Conservation (phyloP, 306 rosid genomes). For the Malus orientalis region DNA sequence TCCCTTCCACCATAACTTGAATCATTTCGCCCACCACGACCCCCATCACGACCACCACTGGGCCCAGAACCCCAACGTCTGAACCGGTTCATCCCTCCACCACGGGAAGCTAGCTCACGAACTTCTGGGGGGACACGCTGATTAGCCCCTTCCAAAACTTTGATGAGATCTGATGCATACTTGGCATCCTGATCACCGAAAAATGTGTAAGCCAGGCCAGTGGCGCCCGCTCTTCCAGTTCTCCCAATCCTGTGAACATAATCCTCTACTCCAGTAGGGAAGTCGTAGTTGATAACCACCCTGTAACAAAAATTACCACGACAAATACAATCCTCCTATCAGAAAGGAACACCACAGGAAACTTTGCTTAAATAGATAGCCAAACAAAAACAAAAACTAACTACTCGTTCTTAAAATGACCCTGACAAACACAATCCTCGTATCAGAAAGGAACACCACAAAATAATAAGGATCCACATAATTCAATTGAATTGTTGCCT, state of each 20-base stretch:
- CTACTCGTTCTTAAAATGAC: too few species aligned
- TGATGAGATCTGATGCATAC: constrained; percentile 85
- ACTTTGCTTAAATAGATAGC: too few species aligned
- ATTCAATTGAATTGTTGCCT: too few species aligned
- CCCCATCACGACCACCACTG: constrained; percentile 53
- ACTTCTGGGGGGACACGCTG: constrained; percentile 81
- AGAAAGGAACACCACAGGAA: too few species aligned
- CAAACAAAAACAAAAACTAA: too few species aligned
- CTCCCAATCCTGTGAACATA: constrained; percentile 99
- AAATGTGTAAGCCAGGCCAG: constrained; percentile 87
- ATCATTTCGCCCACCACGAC: constrained; percentile 56
- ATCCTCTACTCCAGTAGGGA: constrained; percentile 99
- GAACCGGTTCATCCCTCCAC: constrained; percentile 82
- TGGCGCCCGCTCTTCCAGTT: constrained; percentile 99
- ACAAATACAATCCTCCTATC: too few species aligned
- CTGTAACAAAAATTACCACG: constrained; percentile 27
- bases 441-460: too few species aligned
- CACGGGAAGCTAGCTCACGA: constrained; percentile 74
- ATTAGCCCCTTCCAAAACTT: constrained; percentile 94
- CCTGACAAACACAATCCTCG: too few species aligned
- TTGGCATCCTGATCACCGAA: constrained; percentile 93
- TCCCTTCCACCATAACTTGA: constrained; percentile 57
- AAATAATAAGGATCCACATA: too few species aligned
- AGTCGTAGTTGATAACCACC: constrained; percentile 93
- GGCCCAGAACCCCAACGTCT: constrained; percentile 71